Conservation (phyloP, 2,329 filamentous ascomycete genomes). For the Gnomoniopsis smithogilvyi region DNA sequence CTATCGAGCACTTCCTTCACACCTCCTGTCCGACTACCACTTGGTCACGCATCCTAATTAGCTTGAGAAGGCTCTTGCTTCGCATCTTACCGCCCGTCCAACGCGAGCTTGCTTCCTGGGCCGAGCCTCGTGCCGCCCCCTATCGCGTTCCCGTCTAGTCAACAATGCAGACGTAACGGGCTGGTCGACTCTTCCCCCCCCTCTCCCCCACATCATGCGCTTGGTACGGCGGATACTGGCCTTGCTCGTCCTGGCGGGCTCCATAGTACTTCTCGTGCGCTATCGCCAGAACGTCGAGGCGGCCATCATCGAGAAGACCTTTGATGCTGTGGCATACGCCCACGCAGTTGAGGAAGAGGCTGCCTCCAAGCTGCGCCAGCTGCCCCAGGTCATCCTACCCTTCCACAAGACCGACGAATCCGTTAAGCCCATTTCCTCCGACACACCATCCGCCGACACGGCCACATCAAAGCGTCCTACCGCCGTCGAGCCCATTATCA, state of each 20-base stretch:
- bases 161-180: constrained; percentile 16
- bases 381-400: constrained; percentile 17
- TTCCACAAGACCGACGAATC: constrained; percentile 2
- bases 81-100: neutral
- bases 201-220: constrained; percentile 9
- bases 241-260: constrained; percentile 11
- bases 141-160: neutral
- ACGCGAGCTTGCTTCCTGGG: neutral
- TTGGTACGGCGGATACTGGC: constrained; percentile 14
- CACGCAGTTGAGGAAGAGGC: constrained; percentile 16
- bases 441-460: neutral
- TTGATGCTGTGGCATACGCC: constrained; percentile 14
- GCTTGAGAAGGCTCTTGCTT: too few relatives aligned
- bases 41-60: too few relatives aligned
- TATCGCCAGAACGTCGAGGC: constrained; percentile 16
- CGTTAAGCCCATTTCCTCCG: neutral
- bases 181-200: neutral
- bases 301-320: constrained; percentile 17
- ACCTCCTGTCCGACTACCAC: too few relatives aligned
- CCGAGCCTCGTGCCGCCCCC: neutral
- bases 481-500: neutral
- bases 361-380: constrained; percentile 13
- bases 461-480: neutral
- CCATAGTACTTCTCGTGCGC: constrained; percentile 13
- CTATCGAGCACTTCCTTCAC: too few relatives aligned